phyloP scores from a whole-genome alignment of 768 basidiomycete species.

The Paxillus ammoniavirescens region DNA sequence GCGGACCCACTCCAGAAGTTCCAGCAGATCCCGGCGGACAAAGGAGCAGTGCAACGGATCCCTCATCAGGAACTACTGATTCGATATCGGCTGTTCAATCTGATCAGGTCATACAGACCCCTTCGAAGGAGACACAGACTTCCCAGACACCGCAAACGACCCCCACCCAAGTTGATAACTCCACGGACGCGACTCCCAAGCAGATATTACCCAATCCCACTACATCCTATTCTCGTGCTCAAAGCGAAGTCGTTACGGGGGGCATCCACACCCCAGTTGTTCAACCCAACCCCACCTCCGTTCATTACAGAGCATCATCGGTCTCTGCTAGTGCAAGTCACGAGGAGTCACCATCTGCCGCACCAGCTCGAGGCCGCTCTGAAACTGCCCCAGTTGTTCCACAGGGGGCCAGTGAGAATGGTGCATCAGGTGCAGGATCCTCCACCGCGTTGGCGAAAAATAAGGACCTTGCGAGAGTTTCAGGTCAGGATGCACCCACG shows the following conservation, averaged over 20 bases:
- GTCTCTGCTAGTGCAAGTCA: not conserved
- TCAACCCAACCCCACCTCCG: not conserved
- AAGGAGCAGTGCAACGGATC: not conserved
- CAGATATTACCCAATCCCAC: conserved; percentile 3
- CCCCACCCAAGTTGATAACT: conserved; percentile 3
- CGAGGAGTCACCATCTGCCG: conserved; percentile 4
- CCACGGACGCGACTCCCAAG: conserved; percentile 16
- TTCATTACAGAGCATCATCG: not conserved
- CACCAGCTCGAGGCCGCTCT: not conserved
- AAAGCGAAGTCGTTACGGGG: not conserved
- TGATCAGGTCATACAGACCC: not conserved
- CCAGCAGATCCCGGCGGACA: conserved; percentile 23
- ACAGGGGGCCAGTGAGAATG: conserved; percentile 1
- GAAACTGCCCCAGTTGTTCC: conserved; percentile 7
- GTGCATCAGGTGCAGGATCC: not conserved
- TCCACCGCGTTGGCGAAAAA: conserved; percentile 8
- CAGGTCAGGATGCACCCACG: conserved; percentile 32
- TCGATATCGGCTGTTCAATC: not conserved
- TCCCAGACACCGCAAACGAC: not conserved
- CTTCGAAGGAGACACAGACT: not conserved
- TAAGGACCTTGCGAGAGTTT: conserved; percentile 25
- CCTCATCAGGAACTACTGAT: conserved; percentile 7
- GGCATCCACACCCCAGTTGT: not conserved
- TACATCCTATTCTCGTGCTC: not conserved
- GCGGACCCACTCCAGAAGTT: conserved; percentile 7